These are phyloP conservation scores for Globisporangium cylindrosporum DNA, from an alignment of 352 stramenopile species.

Conservation along the genomic window DNA sequence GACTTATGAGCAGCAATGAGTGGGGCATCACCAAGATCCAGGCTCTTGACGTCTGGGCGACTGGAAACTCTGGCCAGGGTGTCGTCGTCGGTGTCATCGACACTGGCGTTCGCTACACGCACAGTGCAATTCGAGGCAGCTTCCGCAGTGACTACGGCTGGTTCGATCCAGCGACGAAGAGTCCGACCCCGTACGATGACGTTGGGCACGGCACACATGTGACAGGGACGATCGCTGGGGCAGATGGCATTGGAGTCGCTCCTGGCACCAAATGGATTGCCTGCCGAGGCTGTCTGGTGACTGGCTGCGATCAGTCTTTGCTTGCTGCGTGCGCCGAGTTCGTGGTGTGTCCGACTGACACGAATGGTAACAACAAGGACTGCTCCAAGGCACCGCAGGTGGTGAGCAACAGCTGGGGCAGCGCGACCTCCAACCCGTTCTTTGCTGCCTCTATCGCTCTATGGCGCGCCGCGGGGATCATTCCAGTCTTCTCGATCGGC, in stretches of 20 bases:
- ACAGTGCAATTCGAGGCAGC: conserved; percentile 17
- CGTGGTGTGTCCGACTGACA: conserved; percentile 26
- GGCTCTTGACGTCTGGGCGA: conserved; percentile 38
- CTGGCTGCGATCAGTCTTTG: conserved; percentile 6
- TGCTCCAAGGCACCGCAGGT: conserved; percentile 24
- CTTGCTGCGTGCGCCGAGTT: conserved; percentile 24
- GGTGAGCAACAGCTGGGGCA: conserved; percentile 29
- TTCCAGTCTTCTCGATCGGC: not conserved
- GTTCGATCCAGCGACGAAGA: conserved; percentile 15
- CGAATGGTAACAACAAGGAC: conserved; percentile 12
- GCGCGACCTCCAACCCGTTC: not conserved
- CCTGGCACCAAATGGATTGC: conserved; percentile 28
- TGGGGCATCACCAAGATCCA: conserved; percentile 55
- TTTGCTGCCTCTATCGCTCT: not conserved
- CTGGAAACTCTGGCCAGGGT: conserved; percentile 30
- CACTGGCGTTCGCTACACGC: conserved; percentile 20
- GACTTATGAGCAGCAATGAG: not conserved
- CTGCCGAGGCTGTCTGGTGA: conserved; percentile 11
- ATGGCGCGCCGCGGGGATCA: conserved; percentile 2
- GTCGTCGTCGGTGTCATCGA: conserved; percentile 31
- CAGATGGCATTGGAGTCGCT: conserved; percentile 21
- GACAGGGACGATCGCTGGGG: conserved; percentile 17
- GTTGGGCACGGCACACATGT: conserved; percentile 24
- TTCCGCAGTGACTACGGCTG: conserved; percentile 22
- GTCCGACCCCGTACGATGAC: conserved; percentile 15